A percentile compares a stretch with the other conserved stretches of the same genome.
These are phyloP conservation scores for Hypomyces perniciosus DNA, from an alignment of 2,329 filamentous ascomycete genomes.

Conservation along the genomic window DNA sequence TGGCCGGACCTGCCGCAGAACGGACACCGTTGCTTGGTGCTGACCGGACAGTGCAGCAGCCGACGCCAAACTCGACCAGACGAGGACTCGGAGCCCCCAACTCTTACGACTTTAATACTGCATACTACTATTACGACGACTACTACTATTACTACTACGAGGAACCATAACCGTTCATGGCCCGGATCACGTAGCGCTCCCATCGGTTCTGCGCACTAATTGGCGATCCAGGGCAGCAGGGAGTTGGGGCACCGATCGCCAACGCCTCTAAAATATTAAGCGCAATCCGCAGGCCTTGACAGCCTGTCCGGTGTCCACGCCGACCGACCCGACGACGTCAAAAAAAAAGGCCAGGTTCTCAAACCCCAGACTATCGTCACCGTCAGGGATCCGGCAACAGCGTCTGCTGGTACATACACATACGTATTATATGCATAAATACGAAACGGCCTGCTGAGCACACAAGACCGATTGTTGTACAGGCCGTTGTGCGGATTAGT, in stretches of 20 bases:
- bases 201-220: constrained; percentile 6
- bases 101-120: too few species aligned
- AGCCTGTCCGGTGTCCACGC: not conserved
- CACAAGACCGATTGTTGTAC: not conserved
- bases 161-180: constrained; percentile 8
- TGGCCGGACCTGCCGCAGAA: constrained; percentile 1
- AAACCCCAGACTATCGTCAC: too few species aligned
- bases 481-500: constrained; percentile 1
- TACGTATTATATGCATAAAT: not conserved
- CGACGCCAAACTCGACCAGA: constrained; percentile 8
- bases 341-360: too few species aligned
- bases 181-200: constrained; percentile 5
- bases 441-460: not conserved
- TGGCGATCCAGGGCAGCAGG: constrained; percentile 12
- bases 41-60: constrained; percentile 1
- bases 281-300: not conserved
- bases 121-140: too few species aligned
- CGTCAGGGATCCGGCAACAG: too few species aligned
- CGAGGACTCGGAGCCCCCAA: not conserved
- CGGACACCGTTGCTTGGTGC: constrained; percentile 4
- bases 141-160: not conserved
- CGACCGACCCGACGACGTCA: not conserved
- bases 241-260: constrained; percentile 7
- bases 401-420: too few species aligned
- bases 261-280: not conserved